Conservation (phyloP, 441 rosid species). For the Iberis amara region DNA sequence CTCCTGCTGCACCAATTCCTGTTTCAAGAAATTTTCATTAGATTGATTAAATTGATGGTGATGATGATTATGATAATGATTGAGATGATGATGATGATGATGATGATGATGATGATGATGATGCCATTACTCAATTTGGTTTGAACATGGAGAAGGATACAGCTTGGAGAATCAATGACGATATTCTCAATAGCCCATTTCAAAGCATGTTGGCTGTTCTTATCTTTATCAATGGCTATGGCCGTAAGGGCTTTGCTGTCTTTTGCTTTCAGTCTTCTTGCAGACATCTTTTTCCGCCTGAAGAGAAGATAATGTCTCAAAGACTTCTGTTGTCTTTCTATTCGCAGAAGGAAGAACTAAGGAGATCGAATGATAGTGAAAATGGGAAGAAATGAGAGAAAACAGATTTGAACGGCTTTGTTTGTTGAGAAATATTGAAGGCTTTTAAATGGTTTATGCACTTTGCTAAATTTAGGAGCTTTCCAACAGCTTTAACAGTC, state of each 20-base stretch:
- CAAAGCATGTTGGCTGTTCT: conserved; percentile 62
- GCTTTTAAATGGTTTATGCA: conserved; percentile 12
- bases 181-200: conserved; percentile 70
- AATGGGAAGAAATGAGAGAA: not conserved
- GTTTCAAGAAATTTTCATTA: conserved; percentile 6
- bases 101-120: conserved; percentile 12
- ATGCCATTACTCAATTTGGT: conserved; percentile 37
- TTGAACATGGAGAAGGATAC: conserved; percentile 44
- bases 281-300: conserved; percentile 1
- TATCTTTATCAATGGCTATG: conserved; percentile 56
- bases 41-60: not conserved
- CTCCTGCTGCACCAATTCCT: conserved; percentile 33
- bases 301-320: not conserved
- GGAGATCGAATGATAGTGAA: not conserved
- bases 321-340: not conserved
- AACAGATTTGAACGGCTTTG: conserved; percentile 20
- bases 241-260: conserved; percentile 30
- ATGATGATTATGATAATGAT: not conserved
- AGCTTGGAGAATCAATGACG: not conserved
- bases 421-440: conserved; percentile 3
- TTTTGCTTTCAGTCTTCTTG: conserved; percentile 13
- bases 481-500: conserved; percentile 14
- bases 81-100: not conserved
- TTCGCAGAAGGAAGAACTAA: not conserved
- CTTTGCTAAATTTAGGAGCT: conserved; percentile 19